Conservation (phyloP, 345 rosid species). For the Eucalyptus paniculata region DNA sequence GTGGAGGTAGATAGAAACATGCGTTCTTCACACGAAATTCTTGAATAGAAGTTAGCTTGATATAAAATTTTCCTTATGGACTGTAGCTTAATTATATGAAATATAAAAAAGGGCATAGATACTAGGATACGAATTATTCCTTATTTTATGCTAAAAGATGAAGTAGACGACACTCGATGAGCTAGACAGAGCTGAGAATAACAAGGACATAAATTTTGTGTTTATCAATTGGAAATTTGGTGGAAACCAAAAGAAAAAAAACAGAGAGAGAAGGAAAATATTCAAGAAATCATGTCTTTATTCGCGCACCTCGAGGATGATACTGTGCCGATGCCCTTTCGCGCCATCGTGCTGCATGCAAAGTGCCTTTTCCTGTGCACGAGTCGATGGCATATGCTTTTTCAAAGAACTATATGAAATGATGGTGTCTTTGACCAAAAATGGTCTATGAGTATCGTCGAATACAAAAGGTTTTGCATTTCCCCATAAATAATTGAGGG, state of each 20-base stretch:
- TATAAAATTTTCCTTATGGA: neutral
- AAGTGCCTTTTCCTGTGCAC: neutral
- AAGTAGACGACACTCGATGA: neutral
- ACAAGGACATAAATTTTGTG: neutral
- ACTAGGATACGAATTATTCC: neutral
- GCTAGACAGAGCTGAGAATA: neutral
- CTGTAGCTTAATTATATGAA: neutral
- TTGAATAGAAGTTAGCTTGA: neutral
- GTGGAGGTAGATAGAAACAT: fast-evolving
- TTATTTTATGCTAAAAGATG: neutral
- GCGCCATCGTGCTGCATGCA: neutral
- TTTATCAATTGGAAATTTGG: neutral
- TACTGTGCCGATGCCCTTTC: neutral
- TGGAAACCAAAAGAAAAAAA: neutral
- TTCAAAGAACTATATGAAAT: neutral
- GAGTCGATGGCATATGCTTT: neutral
- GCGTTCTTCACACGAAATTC: neutral
- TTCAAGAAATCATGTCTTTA: neutral
- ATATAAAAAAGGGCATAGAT: neutral
- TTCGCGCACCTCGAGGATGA: neutral
- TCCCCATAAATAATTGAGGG: neutral
- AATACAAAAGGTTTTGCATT: neutral
- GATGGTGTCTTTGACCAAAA: neutral
- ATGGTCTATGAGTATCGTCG: neutral
- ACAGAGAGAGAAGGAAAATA: neutral